Base-by-base conservation (phyloP, 2,329 filamentous ascomycete species). In the Cytospora piceae region DNA sequence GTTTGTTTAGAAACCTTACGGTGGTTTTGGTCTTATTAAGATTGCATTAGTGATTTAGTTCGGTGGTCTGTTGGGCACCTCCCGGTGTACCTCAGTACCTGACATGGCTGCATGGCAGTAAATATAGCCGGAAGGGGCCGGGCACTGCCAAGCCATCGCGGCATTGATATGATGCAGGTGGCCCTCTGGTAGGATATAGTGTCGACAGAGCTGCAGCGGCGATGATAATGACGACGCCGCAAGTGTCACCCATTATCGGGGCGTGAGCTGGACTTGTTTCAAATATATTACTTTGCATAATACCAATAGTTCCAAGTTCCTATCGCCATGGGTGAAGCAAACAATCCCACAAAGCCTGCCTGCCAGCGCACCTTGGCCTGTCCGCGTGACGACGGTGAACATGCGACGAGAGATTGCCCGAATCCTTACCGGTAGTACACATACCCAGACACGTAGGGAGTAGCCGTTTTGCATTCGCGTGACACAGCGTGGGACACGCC, bases 201-300 rank as follows among this genome's bases (percentile, higher is more conserved):
- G 9, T 14, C 46, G 46, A n/a, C n/a, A 49, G n/a, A 24, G n/a
- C 46, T n/a, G 46, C 46, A 49, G 46, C 46, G n/a, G 46, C 11
- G 46, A 24, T 49, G 11, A 49, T 8, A n/a, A 49, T 49, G 46
- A 49, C 4, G n/a, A 24, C 46, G 20, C 42, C n/a, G 20, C 46
- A 22, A 49, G 46, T 49, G 29, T 57, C 57, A 15, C 51, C 51
- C 61, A 42, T 57, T 49, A 3, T 14, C 11, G 11, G n/a, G 15
- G 39, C 29, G 29, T n/a, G 34, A 31, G 53, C 53, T 52, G 61
- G 61, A n/a, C 42, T 63, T 46, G 39, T 63, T 52, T 51, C 31
- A 31, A 63, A 57, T 57, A 39, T 58, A 63, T 51, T 52, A 57
- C 22, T 46, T 57, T 31, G 24, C n/a, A 57, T 57, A 53, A 51